Percentiles rank a stretch among this genome's conserved stretches.
Evolutionary conservation across 345 rosid genomes (phyloP).

Genomic region (Murraya paniculata): DNA sequence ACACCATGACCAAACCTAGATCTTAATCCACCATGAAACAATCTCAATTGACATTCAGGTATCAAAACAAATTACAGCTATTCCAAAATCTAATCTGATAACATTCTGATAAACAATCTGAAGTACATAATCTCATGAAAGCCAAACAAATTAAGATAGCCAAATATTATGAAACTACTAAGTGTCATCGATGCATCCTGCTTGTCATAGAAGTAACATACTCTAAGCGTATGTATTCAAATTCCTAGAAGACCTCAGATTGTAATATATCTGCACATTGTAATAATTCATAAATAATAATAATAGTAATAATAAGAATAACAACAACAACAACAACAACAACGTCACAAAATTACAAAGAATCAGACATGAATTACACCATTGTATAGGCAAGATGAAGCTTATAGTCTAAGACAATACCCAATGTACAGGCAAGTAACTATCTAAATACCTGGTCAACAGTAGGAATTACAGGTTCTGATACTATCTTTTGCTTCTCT

Average conservation of each 20-base stretch:
- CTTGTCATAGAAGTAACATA: no score
- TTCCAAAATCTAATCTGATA: background rate
- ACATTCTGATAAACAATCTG: background rate
- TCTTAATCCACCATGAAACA: background rate
- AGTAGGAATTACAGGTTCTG: conserved; percentile 64
- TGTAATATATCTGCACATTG: no score
- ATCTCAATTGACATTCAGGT: background rate
- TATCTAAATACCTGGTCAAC: conserved; percentile 54
- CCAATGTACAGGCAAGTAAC: background rate
- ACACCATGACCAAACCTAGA: background rate
- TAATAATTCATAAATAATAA: no score
- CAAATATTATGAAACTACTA: no score
- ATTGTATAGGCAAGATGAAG: background rate
- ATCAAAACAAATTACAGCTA: background rate
- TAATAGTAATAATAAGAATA: no score
- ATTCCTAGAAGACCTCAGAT: no score
- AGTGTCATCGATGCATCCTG: no score
- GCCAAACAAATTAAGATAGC: background rate
- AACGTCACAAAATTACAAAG: background rate
- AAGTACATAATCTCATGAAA: background rate
- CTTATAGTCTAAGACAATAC: background rate
- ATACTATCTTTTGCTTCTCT: conserved; percentile 36
- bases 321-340: no score
- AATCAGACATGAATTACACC: background rate
- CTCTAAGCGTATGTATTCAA: no score